Evolutionary conservation across 2,329 filamentous ascomycete genomes (phyloP), one percentile per base, ranked within the genome.

Genomic region (Penicillium sp.): DNA sequence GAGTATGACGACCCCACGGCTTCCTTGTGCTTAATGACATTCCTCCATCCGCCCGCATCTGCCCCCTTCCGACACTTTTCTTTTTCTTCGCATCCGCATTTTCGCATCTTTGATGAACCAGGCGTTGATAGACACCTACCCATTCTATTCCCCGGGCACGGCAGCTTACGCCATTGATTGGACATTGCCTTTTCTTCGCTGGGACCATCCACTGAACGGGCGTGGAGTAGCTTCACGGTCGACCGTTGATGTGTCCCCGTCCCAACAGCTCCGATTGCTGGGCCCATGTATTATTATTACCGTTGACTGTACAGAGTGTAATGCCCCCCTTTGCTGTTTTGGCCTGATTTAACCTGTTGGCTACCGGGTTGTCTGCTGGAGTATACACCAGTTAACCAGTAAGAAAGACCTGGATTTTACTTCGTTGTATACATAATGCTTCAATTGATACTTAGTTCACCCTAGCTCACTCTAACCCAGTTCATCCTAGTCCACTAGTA

Each of bases 251-350:
- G n/a, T n/a, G n/a, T n/a, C n/a, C n/a, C n/a, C n/a, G n/a, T n/a
- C n/a, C n/a, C n/a, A n/a, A n/a, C n/a, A n/a, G n/a, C n/a, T n/a
- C n/a, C n/a, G n/a, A n/a, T 17, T 40, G 39, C n/a, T 13, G 39
- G 24, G 24, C 26, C 26, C 15, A 42, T 42, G 39, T 42, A 42
- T 42, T 42, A 42, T 20, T 29, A 42, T 20, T 42, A 27, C n/a
- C 15, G 23, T 42, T 18, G 15, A 30, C 24, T 42, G 26, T 42
- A 42, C 26, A 42, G 24, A 42, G 24, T 29, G 15, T 29, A 29
- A 27, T 29, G 39, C 7, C 39, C 8, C 10, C 15, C 26, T 18
- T 9, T n/a, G 3, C 29, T 21, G 39, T 39, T 10, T 39, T 15
- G 36, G 36, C 10, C 13, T 27, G 26, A 27, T 6, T 27, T 27